phyloP scores from a whole-genome alignment of 768 basidiomycete genomes.

The Panellus pusillus region DNA sequence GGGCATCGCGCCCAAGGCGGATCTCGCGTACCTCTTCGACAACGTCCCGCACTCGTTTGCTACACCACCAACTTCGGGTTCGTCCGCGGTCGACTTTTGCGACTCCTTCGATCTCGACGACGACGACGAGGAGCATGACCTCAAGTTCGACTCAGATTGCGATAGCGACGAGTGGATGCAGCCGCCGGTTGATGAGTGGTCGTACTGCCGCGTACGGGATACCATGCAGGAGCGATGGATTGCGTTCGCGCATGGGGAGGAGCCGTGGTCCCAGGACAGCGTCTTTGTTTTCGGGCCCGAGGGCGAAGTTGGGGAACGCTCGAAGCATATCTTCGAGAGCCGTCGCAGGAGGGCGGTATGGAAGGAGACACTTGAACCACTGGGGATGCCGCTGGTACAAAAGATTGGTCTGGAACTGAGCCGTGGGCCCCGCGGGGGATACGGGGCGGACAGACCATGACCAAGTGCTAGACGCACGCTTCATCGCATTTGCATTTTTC shows the following conservation, averaged over 20 bases:
- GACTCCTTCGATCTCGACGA: constrained; percentile 36
- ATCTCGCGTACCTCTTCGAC: constrained; percentile 79
- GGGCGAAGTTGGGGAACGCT: constrained; percentile 77
- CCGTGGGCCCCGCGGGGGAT: constrained; percentile 62
- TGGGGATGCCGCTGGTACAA: constrained; percentile 66
- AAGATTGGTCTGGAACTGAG: constrained; percentile 75
- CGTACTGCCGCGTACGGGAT: constrained; percentile 66
- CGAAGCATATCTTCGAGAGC: constrained; percentile 61
- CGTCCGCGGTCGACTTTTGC: constrained; percentile 24
- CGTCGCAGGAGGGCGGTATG: constrained; percentile 59
- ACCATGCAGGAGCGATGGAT: constrained; percentile 76
- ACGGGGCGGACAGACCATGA: constrained; percentile 9
- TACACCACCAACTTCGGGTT: constrained; percentile 27
- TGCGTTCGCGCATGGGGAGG: constrained; percentile 70
- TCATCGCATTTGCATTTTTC: neutral
- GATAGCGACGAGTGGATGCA: constrained; percentile 49
- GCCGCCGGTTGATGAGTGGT: constrained; percentile 63
- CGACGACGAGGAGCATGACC: constrained; percentile 34
- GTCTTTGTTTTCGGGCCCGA: constrained; percentile 82
- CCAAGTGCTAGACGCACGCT: neutral
- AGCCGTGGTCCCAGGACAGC: constrained; percentile 68
- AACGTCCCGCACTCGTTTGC: constrained; percentile 59
- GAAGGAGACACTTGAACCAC: constrained; percentile 65
- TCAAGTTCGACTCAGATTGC: constrained; percentile 27
- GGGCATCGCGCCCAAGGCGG: constrained; percentile 62